Conservation (phyloP, 306 rosid species). For the Leucaena leucocephala region DNA sequence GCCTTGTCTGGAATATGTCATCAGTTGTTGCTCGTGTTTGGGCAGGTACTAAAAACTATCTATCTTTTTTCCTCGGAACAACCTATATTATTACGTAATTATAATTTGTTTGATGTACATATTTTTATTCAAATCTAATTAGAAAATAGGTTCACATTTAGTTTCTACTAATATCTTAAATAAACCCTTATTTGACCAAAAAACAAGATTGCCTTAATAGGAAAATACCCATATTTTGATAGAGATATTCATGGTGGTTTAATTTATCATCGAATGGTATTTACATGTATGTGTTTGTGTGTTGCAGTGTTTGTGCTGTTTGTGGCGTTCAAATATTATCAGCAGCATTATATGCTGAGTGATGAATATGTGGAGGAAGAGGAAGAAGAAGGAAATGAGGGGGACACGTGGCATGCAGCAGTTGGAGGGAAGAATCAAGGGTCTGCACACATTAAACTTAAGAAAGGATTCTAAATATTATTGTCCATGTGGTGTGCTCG, state of each 20-base stretch:
- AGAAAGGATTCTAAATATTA: slow-evolving; percentile 43
- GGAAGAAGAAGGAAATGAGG: slow-evolving; percentile 31
- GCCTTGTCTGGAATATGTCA: slow-evolving; percentile 77
- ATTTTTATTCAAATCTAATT: too few relatives aligned
- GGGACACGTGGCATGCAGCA: slow-evolving; percentile 45
- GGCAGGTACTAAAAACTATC: slow-evolving; percentile 57
- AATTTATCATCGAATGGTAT: neutral
- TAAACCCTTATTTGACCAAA: too few relatives aligned
- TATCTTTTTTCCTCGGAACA: too few relatives aligned
- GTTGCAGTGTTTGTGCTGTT: slow-evolving; percentile 74
- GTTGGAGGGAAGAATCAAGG: slow-evolving; percentile 31
- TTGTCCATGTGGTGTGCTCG: neutral
- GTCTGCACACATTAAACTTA: slow-evolving; percentile 30
- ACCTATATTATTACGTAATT: too few relatives aligned
- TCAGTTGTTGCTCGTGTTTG: slow-evolving; percentile 79
- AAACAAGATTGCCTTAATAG: too few relatives aligned
- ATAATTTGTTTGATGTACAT: too few relatives aligned
- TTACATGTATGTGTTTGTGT: neutral
- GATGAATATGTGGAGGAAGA: slow-evolving; percentile 56
- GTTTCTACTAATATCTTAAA: too few relatives aligned
- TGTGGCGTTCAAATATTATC: slow-evolving; percentile 79
- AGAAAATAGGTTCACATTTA: too few relatives aligned
- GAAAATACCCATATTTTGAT: too few relatives aligned
- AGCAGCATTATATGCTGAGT: slow-evolving; percentile 55
- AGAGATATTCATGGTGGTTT: too few relatives aligned